phyloP scores from a whole-genome alignment of 2,329 filamentous ascomycete genomes.

The Fusarium sp. region DNA sequence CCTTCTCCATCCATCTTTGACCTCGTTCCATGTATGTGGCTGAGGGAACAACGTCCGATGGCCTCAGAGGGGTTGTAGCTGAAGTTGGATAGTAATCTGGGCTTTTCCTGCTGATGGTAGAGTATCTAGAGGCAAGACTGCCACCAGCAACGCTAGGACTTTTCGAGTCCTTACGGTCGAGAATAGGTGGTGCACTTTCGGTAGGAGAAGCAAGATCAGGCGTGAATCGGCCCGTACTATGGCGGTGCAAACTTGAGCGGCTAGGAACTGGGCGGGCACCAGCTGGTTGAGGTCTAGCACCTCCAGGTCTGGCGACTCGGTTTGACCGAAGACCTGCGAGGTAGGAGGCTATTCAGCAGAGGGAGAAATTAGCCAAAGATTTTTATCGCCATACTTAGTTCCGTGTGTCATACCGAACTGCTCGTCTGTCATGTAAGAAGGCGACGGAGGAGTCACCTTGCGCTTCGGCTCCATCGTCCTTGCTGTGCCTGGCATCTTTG shows the following conservation, averaged over 20 bases:
- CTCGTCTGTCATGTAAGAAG: constrained; percentile 72
- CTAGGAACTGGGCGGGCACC: constrained; percentile 46
- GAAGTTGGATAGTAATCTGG: constrained; percentile 63
- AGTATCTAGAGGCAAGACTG: constrained; percentile 62
- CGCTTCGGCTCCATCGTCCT: constrained; percentile 50
- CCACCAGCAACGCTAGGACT: constrained; percentile 53
- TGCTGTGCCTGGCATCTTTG: constrained; percentile 46
- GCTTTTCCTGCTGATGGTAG: constrained; percentile 54
- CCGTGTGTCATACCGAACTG: constrained; percentile 65
- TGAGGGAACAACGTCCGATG: constrained; percentile 70
- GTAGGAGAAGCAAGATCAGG: constrained; percentile 44
- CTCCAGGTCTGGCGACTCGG: constrained; percentile 73
- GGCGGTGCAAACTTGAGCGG: constrained; percentile 39
- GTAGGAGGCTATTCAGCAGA: constrained; percentile 66
- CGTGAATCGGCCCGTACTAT: constrained; percentile 45
- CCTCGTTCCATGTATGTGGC: constrained; percentile 78
- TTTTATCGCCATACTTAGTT: constrained; percentile 4
- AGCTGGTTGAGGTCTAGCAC: constrained; percentile 70
- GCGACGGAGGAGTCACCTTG: constrained; percentile 69
- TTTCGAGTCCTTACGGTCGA: constrained; percentile 43
- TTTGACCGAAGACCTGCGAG: constrained; percentile 75
- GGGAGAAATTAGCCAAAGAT: constrained; percentile 30
- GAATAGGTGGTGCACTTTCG: constrained; percentile 34
- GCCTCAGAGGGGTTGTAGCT: constrained; percentile 57
- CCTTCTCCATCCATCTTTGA: constrained; percentile 81